These are phyloP conservation scores for Talaromyces liani DNA, from an alignment of 495 filamentous ascomycete genomes.

Conservation along the genomic window DNA sequence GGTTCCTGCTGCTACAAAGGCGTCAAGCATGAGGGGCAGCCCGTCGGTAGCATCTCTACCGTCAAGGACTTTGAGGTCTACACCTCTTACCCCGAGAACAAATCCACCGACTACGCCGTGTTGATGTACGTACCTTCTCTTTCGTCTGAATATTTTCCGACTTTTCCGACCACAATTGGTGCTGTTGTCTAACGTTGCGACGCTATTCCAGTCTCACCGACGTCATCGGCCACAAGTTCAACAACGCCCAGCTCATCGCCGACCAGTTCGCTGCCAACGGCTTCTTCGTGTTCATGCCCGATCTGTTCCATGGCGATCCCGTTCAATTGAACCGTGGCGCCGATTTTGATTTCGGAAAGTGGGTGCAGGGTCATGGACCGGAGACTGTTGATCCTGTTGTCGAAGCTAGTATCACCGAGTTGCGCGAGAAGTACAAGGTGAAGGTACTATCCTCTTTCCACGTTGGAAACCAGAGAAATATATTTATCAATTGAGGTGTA, in stretches of 20 bases:
- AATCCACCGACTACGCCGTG: slow-evolving; percentile 18
- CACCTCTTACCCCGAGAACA: slow-evolving; percentile 18
- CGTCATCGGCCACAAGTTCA: slow-evolving; percentile 29
- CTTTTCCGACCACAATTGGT: not conserved
- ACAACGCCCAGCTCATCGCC: slow-evolving; percentile 73
- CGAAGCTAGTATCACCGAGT: slow-evolving; percentile 18
- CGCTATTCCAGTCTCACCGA: slow-evolving; percentile 1
- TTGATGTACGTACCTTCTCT: not conserved
- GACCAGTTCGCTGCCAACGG: slow-evolving; percentile 80
- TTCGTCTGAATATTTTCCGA: not conserved
- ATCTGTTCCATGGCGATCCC: slow-evolving; percentile 69
- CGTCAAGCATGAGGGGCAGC: slow-evolving; percentile 40
- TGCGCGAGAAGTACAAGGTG: slow-evolving; percentile 4
- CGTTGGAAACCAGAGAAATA: too few relatives aligned
- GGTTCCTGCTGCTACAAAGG: slow-evolving; percentile 48
- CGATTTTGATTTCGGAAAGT: slow-evolving; percentile 51
- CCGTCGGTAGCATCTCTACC: slow-evolving; percentile 22
- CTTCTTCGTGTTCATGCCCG: slow-evolving; percentile 68
- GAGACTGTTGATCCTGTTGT: slow-evolving; percentile 59
- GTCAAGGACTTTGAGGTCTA: slow-evolving; percentile 16
- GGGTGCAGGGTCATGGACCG: slow-evolving; percentile 52
- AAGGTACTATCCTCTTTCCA: not conserved
- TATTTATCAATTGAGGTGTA: not conserved
- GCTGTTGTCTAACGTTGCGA: not conserved
- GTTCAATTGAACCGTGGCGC: slow-evolving; percentile 31